Evolutionary conservation across 345 rosid genomes (phyloP).

Genomic region (Populus nigra): DNA sequence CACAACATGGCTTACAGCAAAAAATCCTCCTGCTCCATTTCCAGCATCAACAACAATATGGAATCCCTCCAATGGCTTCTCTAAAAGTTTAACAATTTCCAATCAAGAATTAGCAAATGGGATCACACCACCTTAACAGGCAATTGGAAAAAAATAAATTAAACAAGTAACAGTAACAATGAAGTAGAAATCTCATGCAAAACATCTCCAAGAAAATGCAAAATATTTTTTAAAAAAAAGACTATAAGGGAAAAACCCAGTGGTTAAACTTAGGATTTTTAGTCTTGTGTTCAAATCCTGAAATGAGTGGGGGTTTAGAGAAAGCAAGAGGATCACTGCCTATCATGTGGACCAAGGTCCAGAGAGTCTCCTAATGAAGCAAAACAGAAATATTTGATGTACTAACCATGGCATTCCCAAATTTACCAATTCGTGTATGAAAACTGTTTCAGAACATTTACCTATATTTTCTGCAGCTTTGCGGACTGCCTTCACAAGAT

Average conservation of each 20-base stretch:
- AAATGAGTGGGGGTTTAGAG: neutral
- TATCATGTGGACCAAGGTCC: neutral
- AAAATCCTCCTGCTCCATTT: slow-evolving; percentile 99
- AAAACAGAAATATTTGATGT: neutral
- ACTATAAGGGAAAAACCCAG: neutral
- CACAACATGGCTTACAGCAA: slow-evolving; percentile 62
- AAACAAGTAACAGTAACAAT: neutral
- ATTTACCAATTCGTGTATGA: neutral
- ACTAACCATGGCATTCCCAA: neutral
- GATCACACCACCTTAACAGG: slow-evolving; percentile 5
- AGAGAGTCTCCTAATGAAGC: neutral
- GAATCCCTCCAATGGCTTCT: slow-evolving; percentile 95
- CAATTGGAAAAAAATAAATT: neutral
- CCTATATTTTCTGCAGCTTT: slow-evolving; percentile 87
- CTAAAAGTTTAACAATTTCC: slow-evolving; percentile 41
- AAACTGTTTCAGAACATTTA: slow-evolving; percentile 20
- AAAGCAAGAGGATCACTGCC: neutral
- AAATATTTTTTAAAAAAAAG: neutral
- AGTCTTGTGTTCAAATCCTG: neutral
- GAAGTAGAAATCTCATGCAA: neutral
- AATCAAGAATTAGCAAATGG: slow-evolving; percentile 26
- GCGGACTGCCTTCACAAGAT: slow-evolving; percentile 83
- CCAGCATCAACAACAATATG: slow-evolving; percentile 98
- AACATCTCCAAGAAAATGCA: neutral
- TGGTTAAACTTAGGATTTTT: neutral